Base-by-base conservation (phyloP, 164 flowering plant genomes). In the Sedum album region DNA sequence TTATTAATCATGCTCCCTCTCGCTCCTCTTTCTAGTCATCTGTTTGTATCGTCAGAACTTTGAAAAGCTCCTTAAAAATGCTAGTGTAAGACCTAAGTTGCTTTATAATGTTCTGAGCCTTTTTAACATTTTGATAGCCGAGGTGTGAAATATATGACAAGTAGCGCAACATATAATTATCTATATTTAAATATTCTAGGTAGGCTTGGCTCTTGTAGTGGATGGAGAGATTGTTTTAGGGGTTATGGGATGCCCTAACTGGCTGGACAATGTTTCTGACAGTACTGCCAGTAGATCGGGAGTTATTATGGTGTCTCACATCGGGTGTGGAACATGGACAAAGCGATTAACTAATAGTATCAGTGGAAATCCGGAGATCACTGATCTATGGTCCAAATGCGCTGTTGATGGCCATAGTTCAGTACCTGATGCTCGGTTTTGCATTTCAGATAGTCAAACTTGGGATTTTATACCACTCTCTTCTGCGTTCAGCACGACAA, bases 211-310 rank as follows among this genome's bases (percentile, higher is more conserved):
- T 73, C 93, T 91, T 73, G 78, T 91, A 9, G 90, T 89, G 69
- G 89, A 91, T 64, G 95, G 93, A 69, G 80, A 89, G 68, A 79
- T 87, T 79, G 89, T 82, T 10, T 63, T 88, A 72, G 95, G 97
- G 63, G 85, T 86, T 63, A 91, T 93, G 96, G 97, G 97, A 42
- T 91, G 95, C 71, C 97, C 97, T 38, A 91, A 89, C 70, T 89
- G 97, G 97, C 73, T 60, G 64, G 79, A 69, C 13, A 80, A 76
- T 31, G 31, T 36, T 69, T 73, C 76, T 62, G 44, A 60, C 35
- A 69, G 71, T 51, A 68, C 77, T 25, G 30, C 65, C 33, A 38
- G 69, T 68, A 70, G 51, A 51, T 71, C 76, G 39, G 98, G 98
- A 62, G 67, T 77, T 60, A 68, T 94, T 63, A 87, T 91, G 96